A percentile compares a stretch with the other conserved stretches of the same genome.
Conservation (phyloP, 139 green algal species). For the Chlamydomonas incerta region DNA sequence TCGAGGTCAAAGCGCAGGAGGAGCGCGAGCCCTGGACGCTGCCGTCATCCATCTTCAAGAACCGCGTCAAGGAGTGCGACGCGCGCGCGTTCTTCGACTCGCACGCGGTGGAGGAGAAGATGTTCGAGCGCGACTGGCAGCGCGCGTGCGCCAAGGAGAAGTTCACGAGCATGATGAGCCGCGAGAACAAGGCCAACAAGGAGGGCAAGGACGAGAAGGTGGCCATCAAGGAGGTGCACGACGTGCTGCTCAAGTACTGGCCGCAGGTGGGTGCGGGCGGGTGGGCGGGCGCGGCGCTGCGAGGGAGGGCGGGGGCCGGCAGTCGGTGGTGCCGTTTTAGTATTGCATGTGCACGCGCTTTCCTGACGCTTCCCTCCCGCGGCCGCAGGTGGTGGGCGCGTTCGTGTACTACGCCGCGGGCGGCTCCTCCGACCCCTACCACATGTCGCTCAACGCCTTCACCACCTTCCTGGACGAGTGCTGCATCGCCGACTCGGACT, state of each 20-base stretch:
- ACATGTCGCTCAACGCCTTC: slow-evolving; percentile 77
- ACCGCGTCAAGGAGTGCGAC: slow-evolving; percentile 73
- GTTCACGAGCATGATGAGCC: slow-evolving; percentile 74
- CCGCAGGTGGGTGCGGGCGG: slow-evolving; percentile 41
- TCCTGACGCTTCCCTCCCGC: background rate
- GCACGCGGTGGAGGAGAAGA: slow-evolving; percentile 60
- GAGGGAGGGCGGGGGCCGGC: too few species aligned
- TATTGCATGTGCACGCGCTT: too few species aligned
- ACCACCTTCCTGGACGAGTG: slow-evolving; percentile 78
- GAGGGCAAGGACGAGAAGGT: slow-evolving; percentile 69
- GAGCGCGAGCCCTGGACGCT: slow-evolving; percentile 75
- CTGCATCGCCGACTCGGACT: slow-evolving; percentile 77
- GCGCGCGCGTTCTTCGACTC: slow-evolving; percentile 69
- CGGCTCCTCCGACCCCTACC: slow-evolving; percentile 76
- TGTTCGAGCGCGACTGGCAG: slow-evolving; percentile 81
- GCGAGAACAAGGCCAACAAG: slow-evolving; percentile 78
- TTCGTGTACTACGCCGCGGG: slow-evolving; percentile 75
- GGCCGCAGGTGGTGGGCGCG: slow-evolving; percentile 51
- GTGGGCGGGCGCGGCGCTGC: too few species aligned
- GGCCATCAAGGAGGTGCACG: slow-evolving; percentile 70
- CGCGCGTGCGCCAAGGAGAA: slow-evolving; percentile 78
- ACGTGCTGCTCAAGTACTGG: slow-evolving; percentile 71
- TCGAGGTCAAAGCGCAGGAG: slow-evolving; percentile 58
- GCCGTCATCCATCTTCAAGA: slow-evolving; percentile 79
- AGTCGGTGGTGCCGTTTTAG: too few species aligned